These are phyloP conservation scores for Leccinum olivaceoglutinosum DNA, from an alignment of 1,284 basidiomycete genomes.

Conservation along the genomic window DNA sequence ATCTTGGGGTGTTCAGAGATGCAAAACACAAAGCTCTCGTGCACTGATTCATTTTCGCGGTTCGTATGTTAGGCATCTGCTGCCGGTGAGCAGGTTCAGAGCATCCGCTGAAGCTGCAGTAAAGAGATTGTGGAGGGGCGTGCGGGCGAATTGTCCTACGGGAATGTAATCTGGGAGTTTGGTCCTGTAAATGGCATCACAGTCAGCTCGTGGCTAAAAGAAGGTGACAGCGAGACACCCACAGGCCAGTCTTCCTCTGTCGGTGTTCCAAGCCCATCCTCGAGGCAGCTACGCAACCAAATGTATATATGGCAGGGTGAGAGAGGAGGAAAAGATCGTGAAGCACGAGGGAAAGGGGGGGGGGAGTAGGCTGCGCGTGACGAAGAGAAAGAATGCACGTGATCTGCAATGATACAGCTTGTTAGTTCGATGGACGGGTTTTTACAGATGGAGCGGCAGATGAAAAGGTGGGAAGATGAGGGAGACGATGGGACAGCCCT, in stretches of 20 bases:
- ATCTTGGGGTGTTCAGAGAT: not conserved
- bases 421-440: conserved; percentile 4
- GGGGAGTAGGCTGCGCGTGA: conserved; percentile 3
- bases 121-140: conserved; percentile 81
- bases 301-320: conserved; percentile 26
- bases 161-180: conserved; percentile 87
- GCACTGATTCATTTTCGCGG: conserved; percentile 81
- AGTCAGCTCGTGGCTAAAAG: not conserved
- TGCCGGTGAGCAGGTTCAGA: conserved; percentile 65
- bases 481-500: not conserved
- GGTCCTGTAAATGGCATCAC: conserved; percentile 48
- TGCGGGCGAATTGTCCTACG: conserved; percentile 78
- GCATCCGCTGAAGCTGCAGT: conserved; percentile 87
- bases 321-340: conserved; percentile 11
- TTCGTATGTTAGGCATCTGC: conserved; percentile 80
- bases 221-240: conserved; percentile 14
- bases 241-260: conserved; percentile 97
- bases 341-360: not conserved
- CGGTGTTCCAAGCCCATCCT: conserved; percentile 71
- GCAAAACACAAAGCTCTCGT: conserved; percentile 49
- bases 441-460: conserved; percentile 16
- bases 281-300: too few relatives aligned
- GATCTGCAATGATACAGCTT: conserved; percentile 18
- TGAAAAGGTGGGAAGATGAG: not conserved
- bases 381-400: conserved; percentile 9